Base-by-base conservation (phyloP, 2,329 filamentous ascomycete species). In the Pestalotiopsis sp. region DNA sequence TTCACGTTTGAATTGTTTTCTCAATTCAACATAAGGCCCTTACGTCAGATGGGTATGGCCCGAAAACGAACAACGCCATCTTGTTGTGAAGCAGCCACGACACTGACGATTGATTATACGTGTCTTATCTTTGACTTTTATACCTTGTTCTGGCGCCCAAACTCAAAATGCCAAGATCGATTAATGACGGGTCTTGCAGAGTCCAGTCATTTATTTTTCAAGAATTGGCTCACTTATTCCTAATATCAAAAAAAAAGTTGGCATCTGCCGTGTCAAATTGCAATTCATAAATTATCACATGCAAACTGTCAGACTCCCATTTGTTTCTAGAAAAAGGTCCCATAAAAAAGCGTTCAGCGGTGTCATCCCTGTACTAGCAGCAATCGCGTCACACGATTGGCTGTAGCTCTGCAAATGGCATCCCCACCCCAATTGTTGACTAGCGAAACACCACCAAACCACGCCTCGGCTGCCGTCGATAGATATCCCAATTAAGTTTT, bases 381-480 rank as follows among this genome's bases (percentile, higher is more conserved):
- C n/a, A 52, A 52, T 52, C 20, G 6, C 44, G 9, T 52, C 44
- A 3, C n/a, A 20, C 3, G 7, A 52, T 52, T 52, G 44, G 44
- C 9, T n/a, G 3, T 17, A 52, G 44, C 44, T n/a, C 6, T 52
- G 44, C 2, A 52, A 30, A 52, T 52, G 17, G 17, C 20, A n/a
- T 52, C 56, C 26, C 56, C 56, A 58, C 56, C 56, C 56, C 56
- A 58, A 58, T 58, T 58, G 56, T 58, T 58, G 56, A 35, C 56
- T 58, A 35, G 56, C 13, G 10, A 58, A 58, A 58, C 56, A 52
- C 56, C 26, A 58, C 56, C 17, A 35, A 35, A 35, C 30, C 6
- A 35, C 30, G 56, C 22, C 56, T 35, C 22, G 56, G 26, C 56
- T 13, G 56, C 22, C 20, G 26, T 17, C 13, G 22, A 26, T 26